phyloP scores from a whole-genome alignment of 352 stramenopile species.

The Globisporangium perplexum region DNA sequence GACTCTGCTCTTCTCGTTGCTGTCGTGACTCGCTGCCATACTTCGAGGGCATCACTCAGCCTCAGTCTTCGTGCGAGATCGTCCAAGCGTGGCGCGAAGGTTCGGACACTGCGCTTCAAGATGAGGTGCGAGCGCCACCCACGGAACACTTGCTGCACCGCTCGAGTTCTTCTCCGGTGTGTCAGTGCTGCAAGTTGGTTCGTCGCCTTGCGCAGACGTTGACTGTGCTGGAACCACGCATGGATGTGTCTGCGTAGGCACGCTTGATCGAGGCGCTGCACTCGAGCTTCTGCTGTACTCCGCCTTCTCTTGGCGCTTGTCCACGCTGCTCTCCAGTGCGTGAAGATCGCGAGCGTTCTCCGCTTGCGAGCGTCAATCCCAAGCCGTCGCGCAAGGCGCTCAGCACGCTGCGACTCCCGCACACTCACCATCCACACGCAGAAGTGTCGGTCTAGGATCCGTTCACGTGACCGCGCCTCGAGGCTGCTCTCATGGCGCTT shows the following conservation, averaged over 20 bases:
- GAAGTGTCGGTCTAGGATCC: not conserved
- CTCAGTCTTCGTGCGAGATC: not conserved
- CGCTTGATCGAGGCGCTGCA: not conserved
- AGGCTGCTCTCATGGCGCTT: not conserved
- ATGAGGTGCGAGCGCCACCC: not conserved
- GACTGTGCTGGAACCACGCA: not conserved
- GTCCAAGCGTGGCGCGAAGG: not conserved
- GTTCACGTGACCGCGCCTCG: not conserved
- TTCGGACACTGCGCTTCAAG: not conserved
- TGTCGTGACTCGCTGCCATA: slow-evolving; percentile 11
- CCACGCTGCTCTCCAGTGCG: not conserved
- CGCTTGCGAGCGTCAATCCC: not conserved
- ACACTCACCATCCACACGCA: not conserved
- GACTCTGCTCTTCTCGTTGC: slow-evolving; percentile 6
- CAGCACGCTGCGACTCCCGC: not conserved
- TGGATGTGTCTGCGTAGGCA: not conserved
- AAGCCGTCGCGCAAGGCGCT: not conserved
- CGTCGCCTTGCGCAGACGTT: not conserved
- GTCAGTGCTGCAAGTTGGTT: not conserved
- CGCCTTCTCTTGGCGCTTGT: not conserved
- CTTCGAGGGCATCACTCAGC: not conserved
- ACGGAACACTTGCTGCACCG: not conserved
- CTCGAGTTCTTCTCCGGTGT: not conserved
- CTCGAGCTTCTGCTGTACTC: not conserved
- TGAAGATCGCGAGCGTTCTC: not conserved